phyloP scores from a whole-genome alignment of 192 early-diverging fungal genomes.

The Coemansia sp. region DNA sequence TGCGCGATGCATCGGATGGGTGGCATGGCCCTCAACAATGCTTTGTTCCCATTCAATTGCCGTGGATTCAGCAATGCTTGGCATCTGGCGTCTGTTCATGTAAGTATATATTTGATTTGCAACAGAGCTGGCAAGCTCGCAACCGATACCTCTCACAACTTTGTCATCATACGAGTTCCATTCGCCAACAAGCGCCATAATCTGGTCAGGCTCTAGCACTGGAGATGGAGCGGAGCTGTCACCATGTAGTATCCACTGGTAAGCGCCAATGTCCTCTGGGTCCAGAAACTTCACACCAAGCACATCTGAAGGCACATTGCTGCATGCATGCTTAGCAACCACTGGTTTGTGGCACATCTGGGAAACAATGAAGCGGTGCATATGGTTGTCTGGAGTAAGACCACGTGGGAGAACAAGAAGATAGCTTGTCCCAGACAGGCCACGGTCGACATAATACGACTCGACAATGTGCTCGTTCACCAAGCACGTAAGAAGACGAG shows the following conservation, averaged over 20 bases:
- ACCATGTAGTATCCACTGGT: slow-evolving; percentile 25
- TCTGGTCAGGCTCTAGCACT: slow-evolving; percentile 30
- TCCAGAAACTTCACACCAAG: slow-evolving; percentile 35
- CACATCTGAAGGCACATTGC: background rate
- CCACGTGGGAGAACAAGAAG: slow-evolving; percentile 26
- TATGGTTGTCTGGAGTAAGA: slow-evolving; percentile 20
- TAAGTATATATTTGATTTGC: slow-evolving; percentile 54
- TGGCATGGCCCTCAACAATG: slow-evolving; percentile 68
- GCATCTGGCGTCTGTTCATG: slow-evolving; percentile 19
- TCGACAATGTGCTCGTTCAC: slow-evolving; percentile 58
- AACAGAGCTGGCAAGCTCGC: slow-evolving; percentile 60
- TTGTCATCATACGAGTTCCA: slow-evolving; percentile 45
- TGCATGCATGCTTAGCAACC: slow-evolving; percentile 1
- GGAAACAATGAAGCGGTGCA: slow-evolving; percentile 20
- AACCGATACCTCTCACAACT: slow-evolving; percentile 37
- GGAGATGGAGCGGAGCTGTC: background rate
- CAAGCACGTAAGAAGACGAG: slow-evolving; percentile 60
- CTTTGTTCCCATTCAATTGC: slow-evolving; percentile 67
- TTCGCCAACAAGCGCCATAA: slow-evolving; percentile 51
- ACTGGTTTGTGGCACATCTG: slow-evolving; percentile 30
- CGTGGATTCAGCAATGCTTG: slow-evolving; percentile 41
- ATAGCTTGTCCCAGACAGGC: slow-evolving; percentile 20
- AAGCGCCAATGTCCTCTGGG: slow-evolving; percentile 44
- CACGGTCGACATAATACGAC: slow-evolving; percentile 44
- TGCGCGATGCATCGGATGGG: slow-evolving; percentile 70